Evolutionary conservation across 2,329 filamentous ascomycete genomes (phyloP).

Genomic region (Penicillium sclerotigenum): DNA sequence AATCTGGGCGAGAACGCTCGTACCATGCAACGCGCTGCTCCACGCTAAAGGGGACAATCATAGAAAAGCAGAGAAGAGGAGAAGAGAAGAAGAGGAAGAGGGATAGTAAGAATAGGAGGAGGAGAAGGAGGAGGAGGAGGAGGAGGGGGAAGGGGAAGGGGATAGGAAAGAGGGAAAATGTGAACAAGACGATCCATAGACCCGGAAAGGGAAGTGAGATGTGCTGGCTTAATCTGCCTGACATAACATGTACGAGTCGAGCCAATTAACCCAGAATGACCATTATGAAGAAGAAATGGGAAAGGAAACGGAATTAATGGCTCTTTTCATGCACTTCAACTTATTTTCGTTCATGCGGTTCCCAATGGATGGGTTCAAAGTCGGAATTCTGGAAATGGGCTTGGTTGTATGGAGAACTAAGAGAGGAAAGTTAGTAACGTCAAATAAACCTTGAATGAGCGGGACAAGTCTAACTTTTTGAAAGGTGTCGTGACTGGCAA

Average conservation of each 20-base stretch:
- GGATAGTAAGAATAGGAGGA: too few relatives aligned
- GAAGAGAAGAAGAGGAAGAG: background rate
- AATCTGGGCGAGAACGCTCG: conserved; percentile 17
- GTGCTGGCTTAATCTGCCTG: background rate
- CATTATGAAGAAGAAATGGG: background rate
- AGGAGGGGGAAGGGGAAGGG: background rate
- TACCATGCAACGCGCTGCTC: conserved; percentile 22
- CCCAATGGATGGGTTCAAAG: conserved; percentile 47
- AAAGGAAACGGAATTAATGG: conserved; percentile 10
- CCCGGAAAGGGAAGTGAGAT: background rate
- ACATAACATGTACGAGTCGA: background rate
- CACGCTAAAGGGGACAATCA: conserved; percentile 23
- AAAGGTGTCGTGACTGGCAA: conserved; percentile 42
- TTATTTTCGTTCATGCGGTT: conserved; percentile 37
- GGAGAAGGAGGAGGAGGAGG: background rate
- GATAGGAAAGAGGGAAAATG: background rate
- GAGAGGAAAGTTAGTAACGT: background rate
- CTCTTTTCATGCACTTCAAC: conserved; percentile 9
- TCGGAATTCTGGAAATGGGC: conserved; percentile 47
- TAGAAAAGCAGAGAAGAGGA: too few relatives aligned
- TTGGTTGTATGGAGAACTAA: conserved; percentile 45
- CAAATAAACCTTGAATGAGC: background rate
- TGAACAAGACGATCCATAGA: background rate
- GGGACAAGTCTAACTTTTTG: conserved; percentile 36
- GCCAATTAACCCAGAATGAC: background rate